Base-by-base conservation (phyloP, 306 rosid species). In the Myrica gale region DNA sequence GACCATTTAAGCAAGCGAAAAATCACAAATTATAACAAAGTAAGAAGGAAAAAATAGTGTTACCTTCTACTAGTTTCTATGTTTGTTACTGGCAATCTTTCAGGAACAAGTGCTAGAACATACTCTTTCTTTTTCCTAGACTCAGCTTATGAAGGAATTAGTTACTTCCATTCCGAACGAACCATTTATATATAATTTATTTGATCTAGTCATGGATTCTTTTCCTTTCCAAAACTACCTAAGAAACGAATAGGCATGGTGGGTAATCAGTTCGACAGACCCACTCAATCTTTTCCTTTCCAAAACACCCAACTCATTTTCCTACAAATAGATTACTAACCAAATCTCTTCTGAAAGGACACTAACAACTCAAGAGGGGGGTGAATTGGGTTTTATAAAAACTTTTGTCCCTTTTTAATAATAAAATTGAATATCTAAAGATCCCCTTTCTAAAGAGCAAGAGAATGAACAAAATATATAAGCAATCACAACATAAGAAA, bases 51-150 rank as follows among this genome's bases (percentile, higher is more conserved):
- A 54, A 41, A 8, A 52, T 48, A 44, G 41, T 39, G 63, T 73
- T 79, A 94, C 97, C 91, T 72, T 84, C 81, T 88, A 81, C 78
- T 82, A 9, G 83, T 81, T 66, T 85, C 94, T 51, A 63, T 82
- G 80, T 77, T 83, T 53, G 86, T 68, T 39, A 19, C 54, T 45
- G 89, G 58, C 80, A 53, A 73, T 74, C 86, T 86, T 55, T 89
- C 91, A 21, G 88, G 77, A 73, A 79, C 6, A 73, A 80, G 84
- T 17, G 83, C 58, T 60, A 96, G 91, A 52, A 82, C 87, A 65
- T 85, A 79, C 32, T 55, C 21, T 7, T 6, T 5, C 2, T 55
- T 19, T 55, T 5, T 5, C 32, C 21, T 21, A 21, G n/a, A 55
- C 4, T 4, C 69, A 11, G 4, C 16, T 39, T 41, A 39, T 39